Evolutionary conservation across 176 grass and related monocot genomes (phyloP), one percentile per base, ranked within the genome.

Genomic region (Raddia guianensis): DNA sequence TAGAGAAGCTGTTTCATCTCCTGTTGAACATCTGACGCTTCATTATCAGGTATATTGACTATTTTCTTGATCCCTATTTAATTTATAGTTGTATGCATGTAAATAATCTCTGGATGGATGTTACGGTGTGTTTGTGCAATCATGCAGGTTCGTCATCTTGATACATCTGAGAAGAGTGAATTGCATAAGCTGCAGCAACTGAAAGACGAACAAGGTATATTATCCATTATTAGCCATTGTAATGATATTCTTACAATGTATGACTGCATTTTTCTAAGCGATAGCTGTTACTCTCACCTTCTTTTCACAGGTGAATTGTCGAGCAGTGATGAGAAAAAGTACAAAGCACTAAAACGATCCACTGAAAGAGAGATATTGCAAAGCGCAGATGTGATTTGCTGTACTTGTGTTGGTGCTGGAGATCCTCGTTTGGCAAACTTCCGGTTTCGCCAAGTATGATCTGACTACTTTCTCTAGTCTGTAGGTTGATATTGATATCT

Each of bases 361-460:
- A 99, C 97, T 70, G 97, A 99, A 89, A 96, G 97, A 82, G 97
- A 99, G 87, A 99, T 96, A 86, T 84, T 99, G 42, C 97, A 99
- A 68, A 99, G 93, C 85, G 97, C 97, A 75, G 97, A 99, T 93
- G 97, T 99, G 59, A 93, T 99, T 95, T 99, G 93, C 66, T 99
- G 93, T 79, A 99, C 97, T 60, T 99, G 93, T 91, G 97, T 99
- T 61, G 97, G 93, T 86, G 97, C 97, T 86, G 93, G 97, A 87
- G 97, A 99, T 67, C 97, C 97, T 49, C 90, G 97, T 66, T 79
- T 99, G 72, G 82, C 93, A 74, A 99, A 99, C 70, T 99, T 99
- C 77, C 93, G 97, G 67, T 99, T 99, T 80, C 93, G 97, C 40
- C 93, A 96, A 75, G 97, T 99, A 83, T 64, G 37, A 33, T 61